Conservation (phyloP, 1,139 yeast species). For the Taphrina confusa region DNA sequence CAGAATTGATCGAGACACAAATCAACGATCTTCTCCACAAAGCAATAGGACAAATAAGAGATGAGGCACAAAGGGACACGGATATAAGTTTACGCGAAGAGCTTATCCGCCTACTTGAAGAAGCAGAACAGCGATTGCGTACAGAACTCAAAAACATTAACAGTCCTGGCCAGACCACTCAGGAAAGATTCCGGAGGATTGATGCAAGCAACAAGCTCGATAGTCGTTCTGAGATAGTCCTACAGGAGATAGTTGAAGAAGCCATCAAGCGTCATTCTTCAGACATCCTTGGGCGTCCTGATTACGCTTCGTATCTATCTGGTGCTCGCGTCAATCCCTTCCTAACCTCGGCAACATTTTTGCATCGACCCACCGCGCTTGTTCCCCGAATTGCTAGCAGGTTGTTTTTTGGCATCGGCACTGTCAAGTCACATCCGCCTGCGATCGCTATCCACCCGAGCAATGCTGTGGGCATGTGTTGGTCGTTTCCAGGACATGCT, state of each 20-base stretch:
- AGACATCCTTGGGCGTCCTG: conserved; percentile 42
- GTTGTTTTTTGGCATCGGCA: conserved; percentile 42
- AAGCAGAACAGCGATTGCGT: background rate
- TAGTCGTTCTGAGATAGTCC: background rate
- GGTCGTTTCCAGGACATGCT: conserved; percentile 46
- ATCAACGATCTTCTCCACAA: background rate
- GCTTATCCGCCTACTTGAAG: background rate
- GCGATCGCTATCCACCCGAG: conserved; percentile 43
- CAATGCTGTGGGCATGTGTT: conserved; percentile 45
- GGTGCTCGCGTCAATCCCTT: conserved; percentile 45
- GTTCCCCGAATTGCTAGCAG: conserved; percentile 29
- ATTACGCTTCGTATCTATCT: conserved; percentile 44
- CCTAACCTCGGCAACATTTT: conserved; percentile 44
- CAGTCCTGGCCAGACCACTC: too few species aligned
- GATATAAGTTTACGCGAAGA: background rate
- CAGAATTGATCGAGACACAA: background rate
- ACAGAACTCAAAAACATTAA: too few species aligned
- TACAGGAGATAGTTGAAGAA: background rate
- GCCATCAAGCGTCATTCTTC: conserved; percentile 36
- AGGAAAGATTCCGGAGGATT: too few species aligned
- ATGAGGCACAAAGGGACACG: too few species aligned
- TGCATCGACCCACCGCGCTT: conserved; percentile 41
- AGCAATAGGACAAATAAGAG: background rate
- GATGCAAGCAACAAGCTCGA: background rate
- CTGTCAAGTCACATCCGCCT: conserved; percentile 42